phyloP scores from a whole-genome alignment of 331 rosid genomes.

The Stylosanthes scabra region DNA sequence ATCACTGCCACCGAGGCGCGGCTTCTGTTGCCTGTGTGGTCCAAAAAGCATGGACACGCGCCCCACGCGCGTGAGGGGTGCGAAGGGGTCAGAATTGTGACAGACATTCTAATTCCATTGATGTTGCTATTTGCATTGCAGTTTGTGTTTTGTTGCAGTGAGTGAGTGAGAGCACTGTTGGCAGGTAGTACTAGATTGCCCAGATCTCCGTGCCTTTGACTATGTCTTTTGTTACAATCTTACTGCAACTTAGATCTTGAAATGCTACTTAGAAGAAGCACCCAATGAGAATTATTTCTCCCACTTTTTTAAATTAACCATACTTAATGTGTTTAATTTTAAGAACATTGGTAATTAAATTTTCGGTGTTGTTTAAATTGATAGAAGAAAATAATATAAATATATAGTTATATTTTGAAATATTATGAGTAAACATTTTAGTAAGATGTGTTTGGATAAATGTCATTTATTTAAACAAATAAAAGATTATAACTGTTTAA shows the following conservation, averaged over 20 bases:
- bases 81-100: slow-evolving; percentile 31
- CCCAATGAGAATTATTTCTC: no score
- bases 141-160: slow-evolving; percentile 40
- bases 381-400: no score
- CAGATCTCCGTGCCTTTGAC: slow-evolving; percentile 51
- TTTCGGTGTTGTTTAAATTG: no score
- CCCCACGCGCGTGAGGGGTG: slow-evolving; percentile 22
- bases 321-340: no score
- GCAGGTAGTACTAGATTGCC: slow-evolving; percentile 18
- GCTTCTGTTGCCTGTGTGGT: slow-evolving; percentile 17
- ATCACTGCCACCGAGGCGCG: slow-evolving; percentile 33
- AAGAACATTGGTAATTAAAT: no score
- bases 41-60: slow-evolving; percentile 51
- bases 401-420: no score
- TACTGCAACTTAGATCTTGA: no score
- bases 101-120: slow-evolving; percentile 34
- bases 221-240: background rate
- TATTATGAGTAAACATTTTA: no score
- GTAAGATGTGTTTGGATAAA: no score
- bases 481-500: no score
- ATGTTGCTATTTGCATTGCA: slow-evolving; percentile 2
- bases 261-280: no score
- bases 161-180: slow-evolving; percentile 17
- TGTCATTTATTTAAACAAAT: no score
- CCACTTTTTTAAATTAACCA: background rate